Evolutionary conservation across 345 rosid species (phyloP), one percentile per base, ranked within the genome.

Genomic region (Salix suchowensis): DNA sequence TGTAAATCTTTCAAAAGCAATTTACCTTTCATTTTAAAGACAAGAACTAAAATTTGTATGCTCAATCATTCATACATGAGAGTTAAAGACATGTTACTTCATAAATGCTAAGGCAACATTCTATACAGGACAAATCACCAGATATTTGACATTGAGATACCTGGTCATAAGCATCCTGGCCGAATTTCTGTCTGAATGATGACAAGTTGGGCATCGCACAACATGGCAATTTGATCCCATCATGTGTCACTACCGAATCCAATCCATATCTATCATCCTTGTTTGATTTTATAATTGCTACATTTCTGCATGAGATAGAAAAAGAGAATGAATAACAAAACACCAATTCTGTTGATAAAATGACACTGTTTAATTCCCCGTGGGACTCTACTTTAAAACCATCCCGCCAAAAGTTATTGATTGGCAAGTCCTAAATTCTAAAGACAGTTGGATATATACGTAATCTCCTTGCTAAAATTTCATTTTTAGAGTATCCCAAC

Each of bases 191-290:
- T 44, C 79, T 88, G 78, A 95, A 95, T 46, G 88, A 82, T 42
- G 91, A 86, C 73, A 93, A 76, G 69, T 81, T 83, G 7, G 88
- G 70, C 44, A 95, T 64, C 2, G 97, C 84, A 87, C 88, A 85
- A 81, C 97, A 95, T 9, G 91, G 97, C 80, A 88, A 80, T 78
- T 89, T 91, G 76, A 83, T 87, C 44, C 97, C 97, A 84, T 93
- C 94, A 83, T 93, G 97, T 21, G 91, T 88, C 70, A 89, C 97
- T 3, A 95, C 87, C 5, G 92, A 91, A 78, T 89, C 93, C 44
- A 86, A 71, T 8, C 87, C 90, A 76, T 93, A 93, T 74, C 98
- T 88, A 21, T 89, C 86, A 65, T 95, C 97, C 81, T 89, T 93
- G 76, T 81, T 88, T 4, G 97, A 91, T 79, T 95, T 93, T 68